A percentile compares a stretch with the other conserved stretches of the same genome.
Evolutionary conservation across 805 yeast species (phyloP).

Genomic region (Monosporozyma aerobia): DNA sequence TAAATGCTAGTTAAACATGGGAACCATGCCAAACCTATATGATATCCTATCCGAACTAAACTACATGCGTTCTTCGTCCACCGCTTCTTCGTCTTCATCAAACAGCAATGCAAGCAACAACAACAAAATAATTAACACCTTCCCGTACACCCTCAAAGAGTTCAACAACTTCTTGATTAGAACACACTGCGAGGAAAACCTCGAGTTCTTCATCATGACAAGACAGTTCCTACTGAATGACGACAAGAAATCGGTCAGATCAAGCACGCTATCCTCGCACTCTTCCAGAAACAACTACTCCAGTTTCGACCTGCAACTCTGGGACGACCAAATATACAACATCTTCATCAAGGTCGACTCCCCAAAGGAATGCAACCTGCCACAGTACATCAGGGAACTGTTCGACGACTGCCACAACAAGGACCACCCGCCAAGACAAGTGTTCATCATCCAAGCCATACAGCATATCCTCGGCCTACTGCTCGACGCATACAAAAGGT

Average conservation of each 20-base stretch:
- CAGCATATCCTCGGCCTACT: constrained; percentile 20
- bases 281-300: background rate
- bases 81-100: no score
- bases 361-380: constrained; percentile 26
- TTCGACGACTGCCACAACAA: constrained; percentile 15
- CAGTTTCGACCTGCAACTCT: constrained; percentile 9
- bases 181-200: constrained; percentile 28
- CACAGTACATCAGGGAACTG: constrained; percentile 14
- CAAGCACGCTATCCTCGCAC: background rate
- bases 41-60: constrained; percentile 6
- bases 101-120: background rate
- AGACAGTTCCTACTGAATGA: constrained; percentile 6
- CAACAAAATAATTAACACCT: background rate
- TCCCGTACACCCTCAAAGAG: constrained; percentile 11
- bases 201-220: constrained; percentile 18
- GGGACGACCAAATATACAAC: constrained; percentile 20
- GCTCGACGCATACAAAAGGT: constrained; percentile 21
- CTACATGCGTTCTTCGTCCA: background rate
- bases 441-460: constrained; percentile 16
- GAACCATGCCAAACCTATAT: constrained; percentile 6
- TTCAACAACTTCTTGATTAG: constrained; percentile 18
- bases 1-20: background rate
- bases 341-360: constrained; percentile 21
- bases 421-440: constrained; percentile 12
- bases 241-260: background rate